A percentile compares a stretch with the other conserved stretches of the same genome.
These are phyloP conservation scores for Fistulinella cinereoalba DNA, from an alignment of 1,284 basidiomycete species.

Conservation along the genomic window DNA sequence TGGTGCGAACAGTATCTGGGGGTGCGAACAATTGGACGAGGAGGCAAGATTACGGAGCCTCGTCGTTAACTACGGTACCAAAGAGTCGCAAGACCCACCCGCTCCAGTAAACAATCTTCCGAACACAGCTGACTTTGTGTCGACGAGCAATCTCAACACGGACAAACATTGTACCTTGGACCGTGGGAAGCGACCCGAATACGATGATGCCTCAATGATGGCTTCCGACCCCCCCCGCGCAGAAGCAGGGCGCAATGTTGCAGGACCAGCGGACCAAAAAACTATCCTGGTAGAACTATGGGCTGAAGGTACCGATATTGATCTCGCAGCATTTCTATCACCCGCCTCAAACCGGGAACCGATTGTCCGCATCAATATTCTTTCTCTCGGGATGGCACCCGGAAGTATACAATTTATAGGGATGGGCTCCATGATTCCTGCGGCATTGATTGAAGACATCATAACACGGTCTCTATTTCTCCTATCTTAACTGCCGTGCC, in stretches of 20 bases:
- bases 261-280: neutral
- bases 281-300: neutral
- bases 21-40: neutral
- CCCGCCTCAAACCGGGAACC: neutral
- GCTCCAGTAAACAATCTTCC: neutral
- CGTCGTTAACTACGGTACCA: neutral
- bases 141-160: neutral
- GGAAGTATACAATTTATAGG: too few species aligned
- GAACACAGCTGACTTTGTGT: neutral
- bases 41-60: neutral
- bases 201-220: neutral
- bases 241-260: neutral
- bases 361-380: conserved; percentile 20
- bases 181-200: neutral
- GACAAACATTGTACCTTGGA: neutral
- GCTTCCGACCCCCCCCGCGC: neutral
- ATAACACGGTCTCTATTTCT: conserved; percentile 15
- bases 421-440: neutral
- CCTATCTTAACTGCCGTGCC: conserved; percentile 8
- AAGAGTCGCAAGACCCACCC: neutral
- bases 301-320: neutral
- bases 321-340: neutral
- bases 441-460: conserved; percentile 5
- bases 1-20: neutral
- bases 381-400: conserved; percentile 1